Percentiles rank a stretch among this genome's conserved stretches.
Evolutionary conservation across 2,329 filamentous ascomycete genomes (phyloP).

Genomic region (Aureobasidium musti): DNA sequence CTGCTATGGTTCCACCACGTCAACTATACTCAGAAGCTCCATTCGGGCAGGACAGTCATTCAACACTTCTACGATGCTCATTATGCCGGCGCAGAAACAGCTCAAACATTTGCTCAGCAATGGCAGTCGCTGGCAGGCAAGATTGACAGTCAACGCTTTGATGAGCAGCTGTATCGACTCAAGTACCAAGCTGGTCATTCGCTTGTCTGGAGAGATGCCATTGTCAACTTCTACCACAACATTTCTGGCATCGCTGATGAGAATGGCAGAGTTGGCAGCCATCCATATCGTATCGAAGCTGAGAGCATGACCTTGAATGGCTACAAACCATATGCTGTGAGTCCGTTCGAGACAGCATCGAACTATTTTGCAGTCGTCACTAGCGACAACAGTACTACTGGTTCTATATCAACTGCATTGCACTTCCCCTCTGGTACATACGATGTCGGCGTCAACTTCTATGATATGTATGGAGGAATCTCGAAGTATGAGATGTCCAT

Average conservation of each 20-base stretch:
- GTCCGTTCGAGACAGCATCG: conserved; percentile 63
- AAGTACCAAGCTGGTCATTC: conserved; percentile 69
- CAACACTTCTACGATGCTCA: conserved; percentile 68
- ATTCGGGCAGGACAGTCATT: conserved; percentile 67
- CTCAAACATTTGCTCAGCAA: conserved; percentile 57
- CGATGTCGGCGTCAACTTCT: conserved; percentile 67
- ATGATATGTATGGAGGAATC: conserved; percentile 61
- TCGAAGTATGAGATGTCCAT: conserved; percentile 59
- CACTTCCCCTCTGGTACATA: conserved; percentile 58
- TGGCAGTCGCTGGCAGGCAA: conserved; percentile 60
- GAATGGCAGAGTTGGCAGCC: conserved; percentile 57
- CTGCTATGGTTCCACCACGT: conserved; percentile 76
- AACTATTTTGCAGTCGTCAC: conserved; percentile 59
- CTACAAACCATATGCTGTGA: conserved; percentile 58
- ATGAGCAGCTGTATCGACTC: conserved; percentile 61
- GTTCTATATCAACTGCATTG: conserved; percentile 44
- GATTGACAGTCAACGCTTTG: conserved; percentile 62
- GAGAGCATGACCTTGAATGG: conserved; percentile 64
- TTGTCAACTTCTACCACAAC: conserved; percentile 65
- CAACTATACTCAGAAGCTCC: conserved; percentile 63
- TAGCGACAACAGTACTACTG: conserved; percentile 53
- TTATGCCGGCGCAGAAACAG: conserved; percentile 61
- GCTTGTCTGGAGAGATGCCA: conserved; percentile 69
- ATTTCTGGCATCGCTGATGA: conserved; percentile 62
- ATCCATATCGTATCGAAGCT: conserved; percentile 68